These are phyloP conservation scores for Penicillium sclerotigenum DNA, from an alignment of 2,329 filamentous ascomycete genomes.

Conservation along the genomic window DNA sequence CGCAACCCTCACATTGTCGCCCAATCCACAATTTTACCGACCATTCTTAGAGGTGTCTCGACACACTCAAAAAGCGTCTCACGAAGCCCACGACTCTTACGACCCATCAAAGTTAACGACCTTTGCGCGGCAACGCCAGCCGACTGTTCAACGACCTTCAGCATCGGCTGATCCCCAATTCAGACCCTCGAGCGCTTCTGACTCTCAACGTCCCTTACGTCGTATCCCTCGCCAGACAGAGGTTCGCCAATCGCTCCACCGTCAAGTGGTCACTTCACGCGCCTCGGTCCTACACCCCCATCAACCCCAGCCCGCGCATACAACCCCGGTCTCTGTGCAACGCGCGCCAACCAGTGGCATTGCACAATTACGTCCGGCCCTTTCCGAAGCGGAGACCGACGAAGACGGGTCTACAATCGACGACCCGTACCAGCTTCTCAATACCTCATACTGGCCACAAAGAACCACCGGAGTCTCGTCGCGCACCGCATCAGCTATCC, in stretches of 20 bases:
- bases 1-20: slow-evolving; percentile 35
- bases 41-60: slow-evolving; percentile 44
- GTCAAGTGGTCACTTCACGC: slow-evolving; percentile 47
- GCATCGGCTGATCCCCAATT: slow-evolving; percentile 40
- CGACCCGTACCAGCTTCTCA: slow-evolving; percentile 27
- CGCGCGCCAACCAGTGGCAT: slow-evolving; percentile 19
- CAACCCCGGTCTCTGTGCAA: slow-evolving; percentile 27
- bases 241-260: slow-evolving; percentile 40
- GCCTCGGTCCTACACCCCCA: slow-evolving; percentile 34
- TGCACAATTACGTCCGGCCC: slow-evolving; percentile 28
- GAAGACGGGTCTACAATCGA: slow-evolving; percentile 33
- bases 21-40: slow-evolving; percentile 24
- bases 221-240: slow-evolving; percentile 52
- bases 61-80: slow-evolving; percentile 40
- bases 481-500: slow-evolving; percentile 82
- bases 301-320: slow-evolving; percentile 26
- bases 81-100: slow-evolving; percentile 56
- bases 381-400: slow-evolving; percentile 36
- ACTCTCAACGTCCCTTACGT: slow-evolving; percentile 52
- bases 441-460: slow-evolving; percentile 53
- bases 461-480: slow-evolving; percentile 65
- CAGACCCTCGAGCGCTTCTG: slow-evolving; percentile 53
- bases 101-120: slow-evolving; percentile 47
- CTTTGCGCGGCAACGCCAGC: slow-evolving; percentile 47
- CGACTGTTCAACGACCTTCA: slow-evolving; percentile 39